Conservation (phyloP, 176 grass and related monocot genomes). For the Carex littledalei region DNA sequence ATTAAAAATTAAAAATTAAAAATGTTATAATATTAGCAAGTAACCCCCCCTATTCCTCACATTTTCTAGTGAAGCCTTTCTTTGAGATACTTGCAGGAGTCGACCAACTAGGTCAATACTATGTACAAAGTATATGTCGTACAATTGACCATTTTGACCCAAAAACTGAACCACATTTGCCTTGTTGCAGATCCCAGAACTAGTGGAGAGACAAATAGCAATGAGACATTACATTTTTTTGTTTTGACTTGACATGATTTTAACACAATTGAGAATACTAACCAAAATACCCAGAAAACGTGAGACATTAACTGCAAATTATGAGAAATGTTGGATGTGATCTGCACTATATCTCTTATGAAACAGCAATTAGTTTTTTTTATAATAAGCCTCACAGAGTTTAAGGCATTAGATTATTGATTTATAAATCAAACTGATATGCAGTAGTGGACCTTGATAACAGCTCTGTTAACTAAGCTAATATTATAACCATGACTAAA, state of each 20-base stretch:
- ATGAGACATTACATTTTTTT: not conserved
- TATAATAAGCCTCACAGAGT: not conserved
- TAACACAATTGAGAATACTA: not conserved
- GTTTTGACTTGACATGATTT: not conserved
- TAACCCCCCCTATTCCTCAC: not conserved
- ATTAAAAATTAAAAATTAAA: not conserved
- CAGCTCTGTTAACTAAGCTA: not conserved
- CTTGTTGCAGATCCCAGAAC: not conserved
- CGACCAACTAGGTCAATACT: not conserved
- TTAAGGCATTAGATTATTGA: not conserved
- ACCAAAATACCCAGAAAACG: not conserved
- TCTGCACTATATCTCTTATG: not conserved
- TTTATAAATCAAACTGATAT: not conserved
- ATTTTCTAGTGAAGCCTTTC: not conserved
- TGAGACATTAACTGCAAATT: not conserved
- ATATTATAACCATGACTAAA: not conserved
- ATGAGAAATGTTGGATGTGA: not conserved
- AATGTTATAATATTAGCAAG: not conserved
- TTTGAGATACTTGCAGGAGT: not conserved
- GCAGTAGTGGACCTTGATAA: not conserved
- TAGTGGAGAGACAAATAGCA: not conserved
- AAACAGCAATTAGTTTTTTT: not conserved
- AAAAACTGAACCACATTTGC: not conserved
- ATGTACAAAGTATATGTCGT: not conserved
- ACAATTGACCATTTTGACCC: not conserved